Percentiles rank a stretch among this genome's conserved stretches.
Evolutionary conservation across 2,329 filamentous ascomycete species (phyloP).

Genomic region (Cytospora piceicola): DNA sequence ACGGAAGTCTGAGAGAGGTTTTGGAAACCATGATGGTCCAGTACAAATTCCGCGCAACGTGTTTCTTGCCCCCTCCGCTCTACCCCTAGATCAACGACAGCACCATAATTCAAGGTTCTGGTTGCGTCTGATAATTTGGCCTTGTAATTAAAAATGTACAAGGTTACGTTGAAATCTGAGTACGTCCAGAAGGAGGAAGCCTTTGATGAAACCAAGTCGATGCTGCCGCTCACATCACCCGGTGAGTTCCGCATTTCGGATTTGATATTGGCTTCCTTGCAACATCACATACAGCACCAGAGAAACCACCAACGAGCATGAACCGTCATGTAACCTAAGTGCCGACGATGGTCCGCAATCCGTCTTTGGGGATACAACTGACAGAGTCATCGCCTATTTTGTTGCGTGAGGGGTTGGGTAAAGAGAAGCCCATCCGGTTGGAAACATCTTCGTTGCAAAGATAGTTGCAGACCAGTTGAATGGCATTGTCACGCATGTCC

Average conservation of each 20-base stretch:
- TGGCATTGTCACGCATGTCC: too few relatives aligned
- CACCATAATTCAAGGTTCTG: too few relatives aligned
- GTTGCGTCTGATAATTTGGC: not conserved
- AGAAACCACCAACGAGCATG: not conserved
- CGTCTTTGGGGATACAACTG: not conserved
- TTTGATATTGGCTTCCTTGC: not conserved
- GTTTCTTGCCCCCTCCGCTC: not conserved
- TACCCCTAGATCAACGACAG: not conserved
- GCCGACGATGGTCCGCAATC: too few relatives aligned
- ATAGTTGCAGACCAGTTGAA: not conserved
- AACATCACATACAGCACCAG: not conserved
- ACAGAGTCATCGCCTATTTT: not conserved
- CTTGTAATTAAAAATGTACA: slow-evolving; percentile 13
- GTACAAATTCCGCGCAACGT: slow-evolving; percentile 11
- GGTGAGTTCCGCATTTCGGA: not conserved
- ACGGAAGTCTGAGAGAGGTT: slow-evolving; percentile 3
- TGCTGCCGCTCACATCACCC: not conserved
- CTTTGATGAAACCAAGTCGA: too few relatives aligned
- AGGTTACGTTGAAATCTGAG: slow-evolving; percentile 6
- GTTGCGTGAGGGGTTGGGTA: not conserved
- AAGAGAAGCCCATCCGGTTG: not conserved
- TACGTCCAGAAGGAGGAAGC: not conserved
- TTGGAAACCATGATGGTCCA: not conserved
- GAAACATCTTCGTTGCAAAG: not conserved
- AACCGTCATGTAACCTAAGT: too few relatives aligned